phyloP scores from a whole-genome alignment of 371 early-diverging fungal genomes.

The Mucor circinelloides region DNA sequence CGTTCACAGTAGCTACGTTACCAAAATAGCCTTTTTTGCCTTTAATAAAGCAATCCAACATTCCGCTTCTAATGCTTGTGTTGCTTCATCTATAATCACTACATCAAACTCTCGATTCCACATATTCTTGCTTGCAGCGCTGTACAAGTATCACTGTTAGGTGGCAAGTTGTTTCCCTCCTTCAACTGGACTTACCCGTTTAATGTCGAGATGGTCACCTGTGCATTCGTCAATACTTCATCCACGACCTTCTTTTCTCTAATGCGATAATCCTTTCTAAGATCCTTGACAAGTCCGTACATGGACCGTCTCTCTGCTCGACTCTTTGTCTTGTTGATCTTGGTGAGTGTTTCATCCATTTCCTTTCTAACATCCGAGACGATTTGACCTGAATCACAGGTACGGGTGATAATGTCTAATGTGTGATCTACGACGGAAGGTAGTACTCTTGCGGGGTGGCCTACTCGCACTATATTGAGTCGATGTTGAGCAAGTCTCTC shows the following conservation, averaged over 20 bases:
- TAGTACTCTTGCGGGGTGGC: slow-evolving; percentile 86
- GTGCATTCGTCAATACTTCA: slow-evolving; percentile 63
- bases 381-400: slow-evolving; percentile 77
- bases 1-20: slow-evolving; percentile 9
- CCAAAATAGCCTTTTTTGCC: slow-evolving; percentile 78
- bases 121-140: slow-evolving; percentile 60
- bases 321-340: slow-evolving; percentile 65
- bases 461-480: slow-evolving; percentile 79
- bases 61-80: slow-evolving; percentile 89
- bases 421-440: slow-evolving; percentile 72
- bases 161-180: too few species aligned
- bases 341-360: slow-evolving; percentile 70
- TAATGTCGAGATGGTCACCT: slow-evolving; percentile 65
- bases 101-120: slow-evolving; percentile 79
- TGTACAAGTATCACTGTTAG: slow-evolving; percentile 1
- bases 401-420: slow-evolving; percentile 69
- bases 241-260: slow-evolving; percentile 76
- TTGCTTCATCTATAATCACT: slow-evolving; percentile 94
- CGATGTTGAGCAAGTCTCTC: slow-evolving; percentile 70
- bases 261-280: slow-evolving; percentile 72
- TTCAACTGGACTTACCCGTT: slow-evolving; percentile 47
- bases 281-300: slow-evolving; percentile 68
- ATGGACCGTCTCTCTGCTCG: slow-evolving; percentile 68
- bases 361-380: slow-evolving; percentile 81
- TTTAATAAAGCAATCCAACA: slow-evolving; percentile 90